Percentiles rank a stretch among this genome's conserved stretches.
These are phyloP conservation scores for Oryza meridionalis DNA, from an alignment of 176 grass and related monocot species.

Conservation along the genomic window DNA sequence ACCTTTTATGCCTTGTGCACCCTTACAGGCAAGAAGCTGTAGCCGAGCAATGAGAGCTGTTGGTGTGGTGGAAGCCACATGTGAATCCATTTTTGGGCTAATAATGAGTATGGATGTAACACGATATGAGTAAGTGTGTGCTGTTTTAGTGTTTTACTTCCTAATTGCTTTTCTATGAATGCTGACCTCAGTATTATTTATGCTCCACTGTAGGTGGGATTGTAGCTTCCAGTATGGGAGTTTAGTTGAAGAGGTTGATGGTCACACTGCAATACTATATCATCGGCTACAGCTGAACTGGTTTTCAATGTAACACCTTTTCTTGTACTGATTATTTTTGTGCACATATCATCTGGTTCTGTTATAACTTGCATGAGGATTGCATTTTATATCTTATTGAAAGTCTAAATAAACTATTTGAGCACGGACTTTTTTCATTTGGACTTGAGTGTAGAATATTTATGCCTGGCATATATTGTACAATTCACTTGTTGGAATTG, in stretches of 20 bases:
- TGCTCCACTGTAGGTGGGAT: conserved; percentile 73
- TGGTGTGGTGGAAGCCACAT: conserved; percentile 87
- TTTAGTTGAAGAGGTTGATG: conserved; percentile 98
- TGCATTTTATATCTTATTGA: background rate
- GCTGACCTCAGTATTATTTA: conserved; percentile 41
- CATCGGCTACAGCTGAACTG: conserved; percentile 90
- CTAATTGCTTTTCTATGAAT: conserved; percentile 10
- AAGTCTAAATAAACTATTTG: conserved; percentile 28
- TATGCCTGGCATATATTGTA: conserved; percentile 20
- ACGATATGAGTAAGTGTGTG: conserved; percentile 80
- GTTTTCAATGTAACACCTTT: conserved; percentile 71
- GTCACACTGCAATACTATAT: conserved; percentile 89
- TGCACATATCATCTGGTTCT: background rate
- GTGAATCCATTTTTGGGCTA: conserved; percentile 94
- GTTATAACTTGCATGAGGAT: conserved; percentile 10
- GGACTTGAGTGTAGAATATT: conserved; percentile 12
- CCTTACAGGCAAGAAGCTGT: conserved; percentile 83
- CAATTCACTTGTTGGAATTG: conserved; percentile 25
- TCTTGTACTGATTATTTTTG: background rate
- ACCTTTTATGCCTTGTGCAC: conserved; percentile 48
- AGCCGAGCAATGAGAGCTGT: conserved; percentile 95
- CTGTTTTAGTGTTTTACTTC: conserved; percentile 36
- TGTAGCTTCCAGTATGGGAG: conserved; percentile 96
- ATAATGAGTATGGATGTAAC: conserved; percentile 97
- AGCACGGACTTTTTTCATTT: conserved; percentile 13